Evolutionary conservation across 495 filamentous ascomycete genomes (phyloP), one percentile per base, ranked within the genome.

Genomic region (Penicillium paradoxum): DNA sequence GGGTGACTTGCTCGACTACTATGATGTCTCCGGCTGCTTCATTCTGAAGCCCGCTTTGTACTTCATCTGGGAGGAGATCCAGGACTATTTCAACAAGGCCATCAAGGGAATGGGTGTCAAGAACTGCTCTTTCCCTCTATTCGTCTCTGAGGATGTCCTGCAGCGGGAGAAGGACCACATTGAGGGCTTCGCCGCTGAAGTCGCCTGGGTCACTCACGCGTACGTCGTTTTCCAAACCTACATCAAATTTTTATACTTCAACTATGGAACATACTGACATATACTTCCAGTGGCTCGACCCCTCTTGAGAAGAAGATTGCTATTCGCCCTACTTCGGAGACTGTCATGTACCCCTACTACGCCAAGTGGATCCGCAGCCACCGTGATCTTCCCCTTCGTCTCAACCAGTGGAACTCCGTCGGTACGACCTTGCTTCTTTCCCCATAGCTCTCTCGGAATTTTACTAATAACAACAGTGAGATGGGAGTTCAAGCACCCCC

Each of bases 351-450:
- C 73, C 83, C 86, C 4, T 93, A 97, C 77, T 98, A 96, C 71
- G 79, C 90, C 51, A 93, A 96, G 68, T 96, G 91, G 89, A 97
- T 97, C 71, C 81, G 90, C 59, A 88, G 82, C 63, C 91, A 97
- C 73, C 82, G 93, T 59, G 95, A 97, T 63, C 85, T 98, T 43
- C 95, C 93, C 40, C 83, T 97, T 45, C 81, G 84, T 60, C 78
- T 97, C 44, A 96, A 97, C 73, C 93, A 98, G 72, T 98, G 93
- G 93, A 96, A 96, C 78, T 92, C 87, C 6, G 92, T 97, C 45
- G 92, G 45, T 48, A 17, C 32, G 45, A 15, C 5, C 21, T 5
- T 10, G 6, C 1, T 37, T 17, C 3, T 10, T 24, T 27, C 17
- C 34, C 24, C n/a, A 44, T 30, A 44, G 7, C 24, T 3, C 4